A percentile compares a stretch with the other conserved stretches of the same genome.
phyloP scores from a whole-genome alignment of 176 grass and related monocot species.

The Stipa capillata region DNA sequence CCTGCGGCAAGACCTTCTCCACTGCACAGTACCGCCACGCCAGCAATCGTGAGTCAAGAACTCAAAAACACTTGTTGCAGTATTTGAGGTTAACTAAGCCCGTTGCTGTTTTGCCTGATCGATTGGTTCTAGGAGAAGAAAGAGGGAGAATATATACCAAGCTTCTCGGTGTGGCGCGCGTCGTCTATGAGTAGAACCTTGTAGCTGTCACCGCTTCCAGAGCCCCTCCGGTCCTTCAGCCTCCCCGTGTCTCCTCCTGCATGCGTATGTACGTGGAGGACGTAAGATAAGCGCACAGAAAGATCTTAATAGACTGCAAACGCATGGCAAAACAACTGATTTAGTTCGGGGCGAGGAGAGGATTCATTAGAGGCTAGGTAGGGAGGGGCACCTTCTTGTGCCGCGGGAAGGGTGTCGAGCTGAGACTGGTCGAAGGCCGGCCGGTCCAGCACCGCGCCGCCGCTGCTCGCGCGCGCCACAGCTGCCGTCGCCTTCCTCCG shows the following conservation, averaged over 20 bases:
- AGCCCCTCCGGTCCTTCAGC: constrained; percentile 29
- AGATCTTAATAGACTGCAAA: background rate
- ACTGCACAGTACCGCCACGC: constrained; percentile 11
- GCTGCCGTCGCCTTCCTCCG: background rate
- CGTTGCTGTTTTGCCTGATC: too few species aligned
- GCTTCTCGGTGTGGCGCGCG: constrained; percentile 53
- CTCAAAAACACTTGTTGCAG: too few species aligned
- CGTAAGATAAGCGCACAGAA: background rate
- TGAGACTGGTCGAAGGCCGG: constrained; percentile 58
- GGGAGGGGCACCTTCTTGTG: constrained; percentile 40
- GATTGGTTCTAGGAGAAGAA: background rate
- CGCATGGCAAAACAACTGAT: background rate
- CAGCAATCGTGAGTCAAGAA: background rate
- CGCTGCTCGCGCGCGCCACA: background rate
- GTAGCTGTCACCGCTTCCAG: constrained; percentile 57
- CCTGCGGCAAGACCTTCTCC: constrained; percentile 56
- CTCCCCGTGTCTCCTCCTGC: constrained; percentile 50
- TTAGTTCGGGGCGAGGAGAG: background rate
- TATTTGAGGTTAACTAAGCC: too few species aligned
- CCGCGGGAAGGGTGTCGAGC: constrained; percentile 34
- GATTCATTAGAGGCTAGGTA: background rate
- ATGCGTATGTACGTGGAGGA: background rate
- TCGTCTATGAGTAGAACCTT: constrained; percentile 69
- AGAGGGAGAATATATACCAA: constrained; percentile 11
- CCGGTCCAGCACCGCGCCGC: constrained; percentile 43